phyloP scores from a whole-genome alignment of 768 basidiomycete genomes.

The Leucocoprinus birnbaumii region DNA sequence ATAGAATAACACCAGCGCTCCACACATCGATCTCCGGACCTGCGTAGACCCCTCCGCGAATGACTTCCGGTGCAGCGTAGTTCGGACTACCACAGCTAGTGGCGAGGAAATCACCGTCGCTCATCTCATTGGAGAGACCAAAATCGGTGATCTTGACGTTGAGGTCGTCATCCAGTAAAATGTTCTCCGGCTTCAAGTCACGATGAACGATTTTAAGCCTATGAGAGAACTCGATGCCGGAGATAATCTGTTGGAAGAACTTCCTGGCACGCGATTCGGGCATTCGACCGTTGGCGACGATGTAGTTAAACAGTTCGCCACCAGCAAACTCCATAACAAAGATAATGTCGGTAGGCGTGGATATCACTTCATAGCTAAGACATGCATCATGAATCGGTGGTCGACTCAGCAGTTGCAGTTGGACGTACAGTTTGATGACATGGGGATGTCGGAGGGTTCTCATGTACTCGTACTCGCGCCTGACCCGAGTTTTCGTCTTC shows the following conservation, averaged over 20 bases:
- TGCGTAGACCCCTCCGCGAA: constrained; percentile 90
- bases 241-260: constrained; percentile 99
- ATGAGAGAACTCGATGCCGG: constrained; percentile 96
- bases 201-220: constrained; percentile 96
- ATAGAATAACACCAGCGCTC: constrained; percentile 98
- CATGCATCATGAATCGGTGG: not conserved
- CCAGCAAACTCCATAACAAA: constrained; percentile 97
- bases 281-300: constrained; percentile 93
- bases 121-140: constrained; percentile 93
- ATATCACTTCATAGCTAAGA: constrained; percentile 80
- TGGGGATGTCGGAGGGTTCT: constrained; percentile 91
- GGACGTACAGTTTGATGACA: constrained; percentile 90
- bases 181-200: constrained; percentile 97
- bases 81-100: constrained; percentile 98
- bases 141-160: constrained; percentile 99
- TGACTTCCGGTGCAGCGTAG: constrained; percentile 98
- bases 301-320: constrained; percentile 97
- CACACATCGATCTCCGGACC: constrained; percentile 99
- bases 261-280: constrained; percentile 80
- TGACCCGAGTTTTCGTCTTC: constrained; percentile 89
- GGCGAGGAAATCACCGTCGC: constrained; percentile 94
- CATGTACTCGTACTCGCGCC: constrained; percentile 97
- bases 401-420: not conserved
- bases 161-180: constrained; percentile 78
- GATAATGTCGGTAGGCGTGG: constrained; percentile 93